A percentile compares a stretch with the other conserved stretches of the same genome.
phyloP scores from a whole-genome alignment of 148 eudicot species.

The Arctostaphylos glauca region DNA sequence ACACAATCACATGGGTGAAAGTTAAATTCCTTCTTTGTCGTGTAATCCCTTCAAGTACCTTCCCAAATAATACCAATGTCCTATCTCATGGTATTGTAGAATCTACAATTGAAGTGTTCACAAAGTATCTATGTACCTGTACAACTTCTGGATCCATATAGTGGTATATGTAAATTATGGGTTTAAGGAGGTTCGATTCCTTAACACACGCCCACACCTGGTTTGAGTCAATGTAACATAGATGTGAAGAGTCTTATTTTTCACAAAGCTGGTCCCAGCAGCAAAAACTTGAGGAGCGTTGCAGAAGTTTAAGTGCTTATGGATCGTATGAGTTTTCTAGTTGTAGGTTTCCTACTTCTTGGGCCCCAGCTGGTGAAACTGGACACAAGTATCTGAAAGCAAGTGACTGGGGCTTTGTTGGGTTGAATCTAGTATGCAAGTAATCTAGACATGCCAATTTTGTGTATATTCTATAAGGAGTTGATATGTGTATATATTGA shows the following conservation, averaged over 20 bases:
- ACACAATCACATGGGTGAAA: neutral
- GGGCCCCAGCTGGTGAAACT: neutral
- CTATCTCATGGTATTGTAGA: neutral
- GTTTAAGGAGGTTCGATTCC: neutral
- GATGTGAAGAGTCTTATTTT: neutral
- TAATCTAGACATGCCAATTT: neutral
- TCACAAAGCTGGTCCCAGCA: neutral
- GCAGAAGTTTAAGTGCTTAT: neutral
- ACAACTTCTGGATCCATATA: neutral
- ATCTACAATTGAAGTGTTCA: neutral
- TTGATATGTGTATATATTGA: neutral
- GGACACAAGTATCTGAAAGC: neutral
- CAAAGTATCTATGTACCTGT: neutral
- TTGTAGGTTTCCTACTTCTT: constrained; percentile 1
- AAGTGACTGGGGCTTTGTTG: neutral
- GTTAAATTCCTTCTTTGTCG: neutral
- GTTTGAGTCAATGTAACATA: neutral
- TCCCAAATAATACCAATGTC: neutral
- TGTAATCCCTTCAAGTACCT: neutral
- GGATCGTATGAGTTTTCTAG: neutral
- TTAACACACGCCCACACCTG: neutral
- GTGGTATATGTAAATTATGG: neutral
- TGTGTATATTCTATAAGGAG: neutral
- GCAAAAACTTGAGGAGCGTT: neutral
- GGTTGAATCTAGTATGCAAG: neutral